phyloP scores from a whole-genome alignment of 495 filamentous ascomycete species.

The Aspergillus biplanus region DNA sequence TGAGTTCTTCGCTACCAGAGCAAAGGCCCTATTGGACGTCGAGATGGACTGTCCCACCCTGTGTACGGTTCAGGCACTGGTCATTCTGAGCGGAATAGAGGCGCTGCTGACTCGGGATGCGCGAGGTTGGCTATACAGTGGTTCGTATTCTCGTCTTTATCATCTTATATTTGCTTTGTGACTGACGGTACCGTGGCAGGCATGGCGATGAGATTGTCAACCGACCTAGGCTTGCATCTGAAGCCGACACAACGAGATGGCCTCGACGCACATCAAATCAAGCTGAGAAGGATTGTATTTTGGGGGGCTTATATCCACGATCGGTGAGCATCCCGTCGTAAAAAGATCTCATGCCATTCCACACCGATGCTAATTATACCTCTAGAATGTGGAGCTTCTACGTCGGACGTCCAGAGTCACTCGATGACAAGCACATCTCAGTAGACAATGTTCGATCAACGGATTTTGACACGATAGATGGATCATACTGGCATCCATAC shows the following conservation, averaged over 20 bases:
- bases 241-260: not conserved
- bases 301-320: not conserved
- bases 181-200: not conserved
- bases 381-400: not conserved
- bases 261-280: not conserved
- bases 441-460: not conserved
- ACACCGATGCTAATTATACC: too few species aligned
- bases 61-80: constrained; percentile 33
- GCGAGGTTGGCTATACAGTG: constrained; percentile 35
- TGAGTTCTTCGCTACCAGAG: constrained; percentile 30
- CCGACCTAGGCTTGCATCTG: not conserved
- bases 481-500: not conserved
- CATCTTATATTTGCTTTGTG: too few species aligned
- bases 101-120: constrained; percentile 23
- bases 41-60: constrained; percentile 32
- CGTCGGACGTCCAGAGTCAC: not conserved
- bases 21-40: constrained; percentile 31
- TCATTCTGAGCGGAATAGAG: constrained; percentile 30
- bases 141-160: not conserved
- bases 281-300: not conserved
- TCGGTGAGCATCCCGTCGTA: not conserved
- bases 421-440: not conserved
- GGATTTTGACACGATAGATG: not conserved
- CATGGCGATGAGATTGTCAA: not conserved
- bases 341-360: not conserved